A percentile compares a stretch with the other conserved stretches of the same genome.
These are phyloP conservation scores for Neurospora sp. DNA, from an alignment of 495 filamentous ascomycete genomes.

Conservation along the genomic window DNA sequence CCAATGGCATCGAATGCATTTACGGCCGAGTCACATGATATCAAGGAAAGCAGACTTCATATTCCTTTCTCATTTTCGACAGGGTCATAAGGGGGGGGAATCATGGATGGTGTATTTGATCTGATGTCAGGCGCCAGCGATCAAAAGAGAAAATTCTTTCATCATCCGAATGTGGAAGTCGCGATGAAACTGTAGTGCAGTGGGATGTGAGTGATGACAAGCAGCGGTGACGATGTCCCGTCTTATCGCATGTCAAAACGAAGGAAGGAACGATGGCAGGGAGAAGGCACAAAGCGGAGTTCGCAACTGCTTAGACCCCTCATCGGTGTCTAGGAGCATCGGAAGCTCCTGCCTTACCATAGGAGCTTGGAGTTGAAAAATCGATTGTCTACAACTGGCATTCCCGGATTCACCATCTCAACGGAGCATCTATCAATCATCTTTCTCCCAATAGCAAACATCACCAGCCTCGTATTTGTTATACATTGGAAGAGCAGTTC, in stretches of 20 bases:
- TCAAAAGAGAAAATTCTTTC: background rate
- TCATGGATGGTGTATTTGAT: background rate
- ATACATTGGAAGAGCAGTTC: background rate
- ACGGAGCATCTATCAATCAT: background rate
- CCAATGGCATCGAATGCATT: background rate
- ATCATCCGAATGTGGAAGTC: background rate
- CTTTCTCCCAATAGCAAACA: background rate
- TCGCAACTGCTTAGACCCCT: background rate
- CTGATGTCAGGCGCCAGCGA: background rate
- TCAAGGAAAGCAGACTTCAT: background rate
- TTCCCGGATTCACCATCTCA: background rate
- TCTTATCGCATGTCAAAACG: background rate
- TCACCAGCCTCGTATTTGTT: background rate
- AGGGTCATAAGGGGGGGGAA: too few relatives aligned
- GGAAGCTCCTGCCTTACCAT: background rate
- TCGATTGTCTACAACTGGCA: background rate
- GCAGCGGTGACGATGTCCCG: background rate
- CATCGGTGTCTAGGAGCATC: too few relatives aligned
- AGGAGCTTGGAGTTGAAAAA: background rate
- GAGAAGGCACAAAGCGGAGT: background rate
- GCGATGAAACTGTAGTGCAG: background rate
- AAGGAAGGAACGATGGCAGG: background rate
- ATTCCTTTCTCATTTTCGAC: too few relatives aligned
- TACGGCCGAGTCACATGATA: background rate
- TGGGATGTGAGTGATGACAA: background rate